These are phyloP conservation scores for Pseudocercospora vitis DNA, from an alignment of 2,329 filamentous ascomycete genomes.

Conservation along the genomic window DNA sequence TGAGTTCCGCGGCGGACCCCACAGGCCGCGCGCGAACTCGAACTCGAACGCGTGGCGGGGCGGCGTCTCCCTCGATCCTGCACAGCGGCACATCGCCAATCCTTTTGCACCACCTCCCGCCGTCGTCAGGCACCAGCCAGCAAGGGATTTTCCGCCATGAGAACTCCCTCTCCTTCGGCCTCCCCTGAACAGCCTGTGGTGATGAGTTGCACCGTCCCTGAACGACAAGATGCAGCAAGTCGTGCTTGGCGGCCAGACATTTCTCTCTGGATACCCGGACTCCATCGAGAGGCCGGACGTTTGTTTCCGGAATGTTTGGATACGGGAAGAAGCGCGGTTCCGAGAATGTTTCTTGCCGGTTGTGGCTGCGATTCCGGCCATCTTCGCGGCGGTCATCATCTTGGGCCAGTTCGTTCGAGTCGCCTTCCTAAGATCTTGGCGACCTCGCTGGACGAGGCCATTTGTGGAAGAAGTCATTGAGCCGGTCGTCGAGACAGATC, in stretches of 20 bases:
- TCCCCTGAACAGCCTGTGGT: not conserved
- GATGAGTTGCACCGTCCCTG: not conserved
- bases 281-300: constrained; percentile 4
- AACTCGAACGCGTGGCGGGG: constrained; percentile 1
- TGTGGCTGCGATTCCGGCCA: constrained; percentile 41
- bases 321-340: constrained; percentile 42
- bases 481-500: constrained; percentile 27
- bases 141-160: not conserved
- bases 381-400: constrained; percentile 41
- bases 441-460: constrained; percentile 53
- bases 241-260: not conserved
- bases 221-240: not conserved
- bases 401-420: constrained; percentile 39
- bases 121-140: not conserved
- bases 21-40: not conserved
- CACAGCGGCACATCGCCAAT: not conserved
- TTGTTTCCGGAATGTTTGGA: constrained; percentile 36
- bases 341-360: constrained; percentile 44
- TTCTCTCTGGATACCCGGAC: not conserved
- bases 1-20: not conserved
- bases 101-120: not conserved
- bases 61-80: constrained; percentile 2
- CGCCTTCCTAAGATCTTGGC: constrained; percentile 28
- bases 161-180: not conserved
- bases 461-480: constrained; percentile 50